Conservation (phyloP, 2,329 filamentous ascomycete genomes). For the Grosmannia clavigera region DNA sequence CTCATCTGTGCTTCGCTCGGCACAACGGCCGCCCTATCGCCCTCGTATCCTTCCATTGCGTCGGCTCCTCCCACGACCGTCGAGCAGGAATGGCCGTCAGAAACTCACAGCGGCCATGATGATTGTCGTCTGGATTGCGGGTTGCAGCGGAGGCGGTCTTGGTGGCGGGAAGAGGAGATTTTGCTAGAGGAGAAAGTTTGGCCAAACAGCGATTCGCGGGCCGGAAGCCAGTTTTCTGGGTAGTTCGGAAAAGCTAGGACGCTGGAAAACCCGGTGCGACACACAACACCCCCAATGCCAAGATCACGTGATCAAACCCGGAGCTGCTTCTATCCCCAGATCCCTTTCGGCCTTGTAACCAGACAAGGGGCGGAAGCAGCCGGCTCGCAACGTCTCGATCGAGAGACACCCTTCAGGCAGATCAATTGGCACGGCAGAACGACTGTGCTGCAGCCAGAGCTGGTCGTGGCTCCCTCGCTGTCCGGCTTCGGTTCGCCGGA, state of each 20-base stretch:
- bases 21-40: too few relatives aligned
- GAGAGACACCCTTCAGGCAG: background rate
- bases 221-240: constrained; percentile 5
- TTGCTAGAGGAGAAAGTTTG: background rate
- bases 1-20: constrained; percentile 21
- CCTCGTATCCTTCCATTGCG: too few relatives aligned
- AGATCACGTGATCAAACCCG: constrained; percentile 6
- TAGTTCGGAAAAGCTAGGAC: constrained; percentile 15
- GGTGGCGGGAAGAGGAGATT: background rate
- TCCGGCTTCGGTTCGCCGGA: background rate
- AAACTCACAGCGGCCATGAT: constrained; percentile 14
- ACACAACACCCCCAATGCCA: background rate
- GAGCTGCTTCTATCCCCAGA: too few relatives aligned
- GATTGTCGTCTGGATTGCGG: constrained; percentile 2
- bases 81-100: background rate
- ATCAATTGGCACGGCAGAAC: background rate
- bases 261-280: background rate
- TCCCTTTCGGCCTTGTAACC: background rate
- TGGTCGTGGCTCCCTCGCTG: background rate
- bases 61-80: background rate
- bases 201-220: constrained; percentile 2
- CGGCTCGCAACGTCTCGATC: background rate
- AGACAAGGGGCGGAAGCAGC: background rate
- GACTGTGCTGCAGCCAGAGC: background rate
- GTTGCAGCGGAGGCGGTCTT: background rate